Percentiles rank a stretch among this genome's conserved stretches.
Evolutionary conservation across 1,139 yeast species (phyloP).

Genomic region (Lodderomyces theae): DNA sequence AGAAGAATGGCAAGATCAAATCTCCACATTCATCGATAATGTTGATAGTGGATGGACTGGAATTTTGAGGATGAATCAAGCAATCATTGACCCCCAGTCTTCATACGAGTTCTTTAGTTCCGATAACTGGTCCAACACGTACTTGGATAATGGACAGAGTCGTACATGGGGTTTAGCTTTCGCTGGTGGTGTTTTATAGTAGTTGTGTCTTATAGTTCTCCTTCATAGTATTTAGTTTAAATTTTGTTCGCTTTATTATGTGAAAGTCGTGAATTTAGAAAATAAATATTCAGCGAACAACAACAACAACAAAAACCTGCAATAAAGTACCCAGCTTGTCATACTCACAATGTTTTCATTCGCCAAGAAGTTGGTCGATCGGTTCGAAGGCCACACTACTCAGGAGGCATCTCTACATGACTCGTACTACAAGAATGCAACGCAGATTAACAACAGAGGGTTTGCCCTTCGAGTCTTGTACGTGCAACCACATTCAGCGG

Average conservation of each 20-base stretch:
- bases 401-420: conserved; percentile 32
- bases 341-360: conserved; percentile 69
- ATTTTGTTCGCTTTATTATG: neutral
- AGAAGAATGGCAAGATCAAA: conserved; percentile 73
- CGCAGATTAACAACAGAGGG: conserved; percentile 40
- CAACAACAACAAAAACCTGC: no score
- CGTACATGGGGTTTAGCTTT: conserved; percentile 86
- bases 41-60: conserved; percentile 88
- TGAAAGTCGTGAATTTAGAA: neutral
- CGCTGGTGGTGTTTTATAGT: conserved; percentile 44
- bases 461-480: conserved; percentile 41
- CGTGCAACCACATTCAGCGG: conserved; percentile 42
- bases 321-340: no score
- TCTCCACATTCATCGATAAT: conserved; percentile 48
- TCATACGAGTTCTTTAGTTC: conserved; percentile 70
- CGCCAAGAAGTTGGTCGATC: conserved; percentile 78
- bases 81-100: conserved; percentile 64
- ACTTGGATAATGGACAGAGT: conserved; percentile 86
- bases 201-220: neutral
- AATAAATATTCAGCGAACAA: no score
- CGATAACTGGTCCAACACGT: conserved; percentile 19
- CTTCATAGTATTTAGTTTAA: neutral
- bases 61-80: conserved; percentile 72
- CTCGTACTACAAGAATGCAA: conserved; percentile 51
- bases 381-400: conserved; percentile 55